Conservation (phyloP, 768 basidiomycete species). For the Wakefieldia striispora region DNA sequence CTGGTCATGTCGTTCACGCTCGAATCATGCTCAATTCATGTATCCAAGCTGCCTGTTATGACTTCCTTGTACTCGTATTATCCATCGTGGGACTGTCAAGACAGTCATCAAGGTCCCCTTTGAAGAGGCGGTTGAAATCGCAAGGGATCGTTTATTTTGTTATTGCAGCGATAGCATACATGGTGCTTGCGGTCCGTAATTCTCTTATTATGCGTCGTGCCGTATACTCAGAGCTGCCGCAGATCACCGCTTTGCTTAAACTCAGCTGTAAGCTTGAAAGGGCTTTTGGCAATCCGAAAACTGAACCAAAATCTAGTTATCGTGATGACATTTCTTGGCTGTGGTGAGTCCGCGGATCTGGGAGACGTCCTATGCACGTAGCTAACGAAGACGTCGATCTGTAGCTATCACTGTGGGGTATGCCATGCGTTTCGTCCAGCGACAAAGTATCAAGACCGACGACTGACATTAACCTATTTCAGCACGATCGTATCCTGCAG, state of each 20-base stretch:
- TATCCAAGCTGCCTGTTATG: slow-evolving; percentile 13
- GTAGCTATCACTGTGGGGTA: too few species aligned
- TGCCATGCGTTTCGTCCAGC: too few species aligned
- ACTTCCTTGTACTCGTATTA: slow-evolving; percentile 21
- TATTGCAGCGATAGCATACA: slow-evolving; percentile 10
- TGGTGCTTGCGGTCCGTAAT: slow-evolving; percentile 9
- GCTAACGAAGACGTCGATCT: too few species aligned
- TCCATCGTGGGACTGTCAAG: slow-evolving; percentile 14
- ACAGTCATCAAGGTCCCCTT: slow-evolving; percentile 5
- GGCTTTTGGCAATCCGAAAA: background rate
- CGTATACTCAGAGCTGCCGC: background rate
- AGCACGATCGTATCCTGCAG: too few species aligned
- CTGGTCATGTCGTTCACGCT: background rate
- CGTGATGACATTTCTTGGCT: too few species aligned
- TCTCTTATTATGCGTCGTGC: background rate
- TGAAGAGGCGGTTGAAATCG: slow-evolving; percentile 12
- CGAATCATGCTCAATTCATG: background rate
- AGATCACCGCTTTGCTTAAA: slow-evolving; percentile 9
- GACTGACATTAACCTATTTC: too few species aligned
- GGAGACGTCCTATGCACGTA: too few species aligned
- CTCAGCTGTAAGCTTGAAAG: slow-evolving; percentile 3
- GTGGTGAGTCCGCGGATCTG: too few species aligned
- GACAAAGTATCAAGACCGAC: too few species aligned
- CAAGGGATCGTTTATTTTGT: slow-evolving; percentile 21
- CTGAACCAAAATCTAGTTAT: background rate